Base-by-base conservation (phyloP, 805 yeast species). In the Candida ortonii region DNA sequence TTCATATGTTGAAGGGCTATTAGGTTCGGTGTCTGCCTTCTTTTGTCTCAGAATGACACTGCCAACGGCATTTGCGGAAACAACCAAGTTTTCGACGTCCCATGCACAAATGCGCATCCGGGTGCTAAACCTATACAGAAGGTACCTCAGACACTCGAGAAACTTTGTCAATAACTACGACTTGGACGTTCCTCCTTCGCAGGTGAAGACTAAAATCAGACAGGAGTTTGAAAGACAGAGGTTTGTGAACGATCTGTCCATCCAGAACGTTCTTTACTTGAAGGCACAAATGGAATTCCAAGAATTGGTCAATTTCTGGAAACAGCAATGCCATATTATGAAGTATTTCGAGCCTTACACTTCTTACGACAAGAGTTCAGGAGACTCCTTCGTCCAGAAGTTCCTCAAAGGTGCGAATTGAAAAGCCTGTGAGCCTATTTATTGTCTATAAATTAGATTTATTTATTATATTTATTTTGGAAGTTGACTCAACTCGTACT, bases 231-330 rank as follows among this genome's bases (percentile, higher is more conserved):
- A 86, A 63, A 80, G 94, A 66, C 58, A 85, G 54, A 71, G 95
- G 54, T 85, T 68, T 55, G 86, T 84, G 33, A 65, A 66, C 34
- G 86, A 82, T 53, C 58, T 80, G 46, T 75, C 76, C 21, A 74
- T 81, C 28, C 69, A 72, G 44, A 86, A 85, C 61, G 71, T 83
- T 12, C 67, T 86, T 38, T 76, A 76, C 47, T 78, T 84, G 65
- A 83, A 84, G 66, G 95, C 90, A 6, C 88, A 84, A 53, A 84
- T 84, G 93, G 95, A 86, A 60, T 86, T 78, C 63, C 95, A 85
- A 65, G 95, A 85, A 57, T 71, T 84, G 53, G 72, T 80, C 52
- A 86, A 86, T 64, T 85, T 85, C 68, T 85, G 95, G 95, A 86
- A 85, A 61, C 95, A 86, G 68, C 78, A 76, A 56, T 76, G 89